Evolutionary conservation across 345 rosid species (phyloP).

Genomic region (Iberis pinnata): DNA sequence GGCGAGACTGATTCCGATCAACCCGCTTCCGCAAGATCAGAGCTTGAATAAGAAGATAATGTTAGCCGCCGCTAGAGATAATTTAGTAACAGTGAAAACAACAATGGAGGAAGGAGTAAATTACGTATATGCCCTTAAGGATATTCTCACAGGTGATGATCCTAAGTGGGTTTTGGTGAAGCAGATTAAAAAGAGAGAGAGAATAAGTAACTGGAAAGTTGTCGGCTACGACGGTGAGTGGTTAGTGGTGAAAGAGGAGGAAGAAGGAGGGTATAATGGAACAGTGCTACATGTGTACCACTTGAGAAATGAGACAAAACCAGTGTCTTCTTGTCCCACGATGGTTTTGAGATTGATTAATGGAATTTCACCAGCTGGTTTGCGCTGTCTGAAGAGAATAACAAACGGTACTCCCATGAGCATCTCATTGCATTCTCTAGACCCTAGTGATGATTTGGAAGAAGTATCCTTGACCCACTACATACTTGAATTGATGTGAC

Average conservation of each 20-base stretch:
- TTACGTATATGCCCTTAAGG: not conserved
- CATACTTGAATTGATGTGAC: too few species aligned
- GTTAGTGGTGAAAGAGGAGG: constrained; percentile 4
- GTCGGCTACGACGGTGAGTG: constrained; percentile 3
- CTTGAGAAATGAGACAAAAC: too few species aligned
- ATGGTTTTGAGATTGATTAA: too few species aligned
- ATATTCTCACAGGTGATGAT: not conserved
- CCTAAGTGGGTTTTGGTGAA: constrained; percentile 6
- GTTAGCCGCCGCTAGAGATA: not conserved
- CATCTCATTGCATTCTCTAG: too few species aligned
- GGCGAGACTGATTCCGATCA: not conserved
- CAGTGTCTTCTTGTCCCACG: too few species aligned
- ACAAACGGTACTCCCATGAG: too few species aligned
- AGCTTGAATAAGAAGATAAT: not conserved
- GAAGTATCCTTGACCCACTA: too few species aligned
- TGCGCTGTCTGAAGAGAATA: too few species aligned
- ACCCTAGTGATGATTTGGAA: too few species aligned
- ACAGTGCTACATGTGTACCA: not conserved
- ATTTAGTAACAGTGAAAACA: not conserved
- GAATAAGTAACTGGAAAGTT: not conserved
- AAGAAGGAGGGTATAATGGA: not conserved
- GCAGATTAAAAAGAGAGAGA: not conserved
- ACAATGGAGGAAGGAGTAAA: not conserved
- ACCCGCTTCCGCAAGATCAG: not conserved
- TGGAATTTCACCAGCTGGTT: too few species aligned